A percentile compares a stretch with the other conserved stretches of the same genome.
These are phyloP conservation scores for Paramecium bursaria DNA, from an alignment of 73 alveolate genomes.

Conservation along the genomic window DNA sequence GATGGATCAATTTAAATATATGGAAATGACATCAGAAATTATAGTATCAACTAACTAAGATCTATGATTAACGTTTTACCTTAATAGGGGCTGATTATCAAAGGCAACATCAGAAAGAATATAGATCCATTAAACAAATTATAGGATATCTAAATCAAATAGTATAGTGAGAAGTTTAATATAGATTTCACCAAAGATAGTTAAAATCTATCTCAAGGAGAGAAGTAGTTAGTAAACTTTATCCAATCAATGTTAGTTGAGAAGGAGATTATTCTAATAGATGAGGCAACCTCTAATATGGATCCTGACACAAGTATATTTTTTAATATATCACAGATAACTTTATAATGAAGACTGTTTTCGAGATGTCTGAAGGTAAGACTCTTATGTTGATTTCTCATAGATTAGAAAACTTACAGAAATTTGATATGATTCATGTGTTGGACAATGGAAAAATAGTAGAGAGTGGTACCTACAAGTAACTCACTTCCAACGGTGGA, in stretches of 20 bases:
- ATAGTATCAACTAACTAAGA: conserved; percentile 72
- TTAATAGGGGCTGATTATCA: conserved; percentile 74
- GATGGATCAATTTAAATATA: conserved; percentile 73
- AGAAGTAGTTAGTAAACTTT: conserved; percentile 75
- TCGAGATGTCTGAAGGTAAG: conserved; percentile 69
- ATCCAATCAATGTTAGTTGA: conserved; percentile 72
- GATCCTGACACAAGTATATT: conserved; percentile 68
- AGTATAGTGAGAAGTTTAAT: conserved; percentile 59
- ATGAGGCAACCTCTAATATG: conserved; percentile 83
- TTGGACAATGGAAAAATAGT: conserved; percentile 81
- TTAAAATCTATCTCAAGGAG: conserved; percentile 78
- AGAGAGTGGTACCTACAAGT: conserved; percentile 73
- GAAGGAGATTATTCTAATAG: conserved; percentile 73
- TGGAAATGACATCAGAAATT: conserved; percentile 69
- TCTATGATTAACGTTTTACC: conserved; percentile 74
- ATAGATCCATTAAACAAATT: conserved; percentile 76
- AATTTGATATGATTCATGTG: conserved; percentile 76
- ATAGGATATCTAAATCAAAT: conserved; percentile 59
- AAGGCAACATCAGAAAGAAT: conserved; percentile 78
- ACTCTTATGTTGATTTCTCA: conserved; percentile 78
- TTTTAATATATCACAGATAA: conserved; percentile 1
- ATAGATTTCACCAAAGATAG: conserved; percentile 63
- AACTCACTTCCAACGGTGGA: no score
- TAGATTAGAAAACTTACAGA: conserved; percentile 73
- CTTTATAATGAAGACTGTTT: conserved; percentile 32